Base-by-base conservation (phyloP, 495 filamentous ascomycete species). In the Xylaria venustula region DNA sequence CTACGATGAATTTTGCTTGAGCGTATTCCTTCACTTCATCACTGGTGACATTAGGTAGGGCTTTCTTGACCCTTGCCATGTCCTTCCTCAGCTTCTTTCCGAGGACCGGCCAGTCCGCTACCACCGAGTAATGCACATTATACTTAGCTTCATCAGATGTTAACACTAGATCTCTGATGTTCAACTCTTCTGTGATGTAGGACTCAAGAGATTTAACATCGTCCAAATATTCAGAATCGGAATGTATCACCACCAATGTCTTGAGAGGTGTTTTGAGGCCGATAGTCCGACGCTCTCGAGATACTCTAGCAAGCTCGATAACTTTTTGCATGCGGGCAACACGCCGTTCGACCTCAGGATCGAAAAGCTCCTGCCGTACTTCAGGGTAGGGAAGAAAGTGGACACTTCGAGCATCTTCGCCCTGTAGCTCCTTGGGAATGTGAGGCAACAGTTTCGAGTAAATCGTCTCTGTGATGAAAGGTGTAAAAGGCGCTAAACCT, bases 71-170 rank as follows among this genome's bases (percentile, higher is more conserved):
- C 73, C 86, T 91, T 64, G 86, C 85, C 51, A 88, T 89, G 66
- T 93, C 94, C 77, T 95, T 97, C 82, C 91, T 95, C 54, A 98
- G 81, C 77, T 97, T 98, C 85, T 97, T 96, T 60, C 94, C 94
- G 36, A 98, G 83, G 0, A 88, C 90, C 1, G 93, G 89, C 90
- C 93, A 97, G 75, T 98, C 94, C 8, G 91, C 94, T 28, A 81
- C 81, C 42, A 90, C 89, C 58, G 87, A 90, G 78, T 97, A 96
- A 66, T 93, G 89, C 19, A 98, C 92, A 46, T 90, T 88, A 78
- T 97, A 96, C 67, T 87, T 90, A 40, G 83, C 87, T 75, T 98
- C 95, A 60, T 98, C 91, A 7, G 86, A 86, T 1, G 91, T 89
- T 53, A 97, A 79, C 28, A 95, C 77, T n/a, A 98, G 77, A 42